Conservation (phyloP, 2,329 filamentous ascomycete species). For the Colletotrichum sp. region DNA sequence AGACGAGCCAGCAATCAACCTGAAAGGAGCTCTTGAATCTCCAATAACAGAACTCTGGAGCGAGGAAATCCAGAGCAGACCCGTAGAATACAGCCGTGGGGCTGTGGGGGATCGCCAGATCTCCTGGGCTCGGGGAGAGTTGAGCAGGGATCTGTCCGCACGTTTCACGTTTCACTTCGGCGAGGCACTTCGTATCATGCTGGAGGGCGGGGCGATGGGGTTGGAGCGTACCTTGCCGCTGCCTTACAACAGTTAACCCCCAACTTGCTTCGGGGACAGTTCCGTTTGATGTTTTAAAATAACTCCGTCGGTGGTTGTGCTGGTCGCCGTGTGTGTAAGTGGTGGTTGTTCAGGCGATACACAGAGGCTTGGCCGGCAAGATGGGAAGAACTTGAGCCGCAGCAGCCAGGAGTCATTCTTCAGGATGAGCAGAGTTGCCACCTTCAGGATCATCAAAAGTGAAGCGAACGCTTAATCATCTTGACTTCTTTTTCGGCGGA, state of each 20-base stretch:
- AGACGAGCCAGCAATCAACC: not conserved
- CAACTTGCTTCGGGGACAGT: not conserved
- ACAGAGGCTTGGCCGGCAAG: not conserved
- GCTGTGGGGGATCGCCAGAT: constrained; percentile 8
- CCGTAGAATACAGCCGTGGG: not conserved
- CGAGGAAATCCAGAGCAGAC: not conserved
- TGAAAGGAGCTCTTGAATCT: not conserved
- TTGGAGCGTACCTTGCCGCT: not conserved
- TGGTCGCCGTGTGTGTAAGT: not conserved
- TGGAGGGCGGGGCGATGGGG: not conserved
- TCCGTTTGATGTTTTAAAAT: constrained; percentile 8
- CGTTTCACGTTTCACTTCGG: constrained; percentile 21
- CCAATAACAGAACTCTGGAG: not conserved
- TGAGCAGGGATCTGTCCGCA: constrained; percentile 18
- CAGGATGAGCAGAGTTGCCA: not conserved
- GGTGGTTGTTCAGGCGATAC: not conserved
- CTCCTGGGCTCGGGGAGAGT: not conserved
- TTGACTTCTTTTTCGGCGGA: not conserved
- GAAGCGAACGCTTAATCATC: not conserved
- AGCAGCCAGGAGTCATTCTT: not conserved
- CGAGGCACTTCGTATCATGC: constrained; percentile 16
- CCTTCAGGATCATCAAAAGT: not conserved
- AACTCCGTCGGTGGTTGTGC: not conserved
- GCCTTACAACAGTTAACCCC: not conserved
- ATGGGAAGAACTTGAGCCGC: not conserved